Percentiles rank a stretch among this genome's conserved stretches.
Conservation (phyloP, 352 stramenopile genomes). For the Phytophthora constricta region DNA sequence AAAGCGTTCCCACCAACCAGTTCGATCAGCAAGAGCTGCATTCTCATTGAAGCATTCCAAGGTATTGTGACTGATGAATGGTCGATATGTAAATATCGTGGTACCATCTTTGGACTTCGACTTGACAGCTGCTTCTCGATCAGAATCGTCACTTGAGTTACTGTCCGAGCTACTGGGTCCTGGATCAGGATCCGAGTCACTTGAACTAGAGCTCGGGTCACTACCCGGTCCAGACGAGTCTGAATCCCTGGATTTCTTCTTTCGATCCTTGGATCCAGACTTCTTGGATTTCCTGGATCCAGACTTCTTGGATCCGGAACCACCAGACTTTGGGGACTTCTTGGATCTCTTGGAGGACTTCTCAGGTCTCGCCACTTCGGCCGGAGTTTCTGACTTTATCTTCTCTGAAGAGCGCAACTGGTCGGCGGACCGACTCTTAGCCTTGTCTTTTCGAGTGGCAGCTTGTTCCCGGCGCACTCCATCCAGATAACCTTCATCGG, state of each 20-base stretch:
- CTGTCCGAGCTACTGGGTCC: neutral
- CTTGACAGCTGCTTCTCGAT: neutral
- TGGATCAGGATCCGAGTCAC: neutral
- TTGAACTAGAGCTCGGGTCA: neutral
- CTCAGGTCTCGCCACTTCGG: too few species aligned
- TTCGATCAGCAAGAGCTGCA: neutral
- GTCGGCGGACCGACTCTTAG: neutral
- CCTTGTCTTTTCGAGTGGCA: neutral
- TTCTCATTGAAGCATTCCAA: neutral
- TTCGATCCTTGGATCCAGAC: neutral
- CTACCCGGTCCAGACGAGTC: neutral
- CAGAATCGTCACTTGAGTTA: neutral
- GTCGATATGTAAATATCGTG: neutral
- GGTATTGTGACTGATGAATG: conserved; percentile 1
- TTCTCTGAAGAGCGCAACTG: too few species aligned
- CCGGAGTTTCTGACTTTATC: too few species aligned
- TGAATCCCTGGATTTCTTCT: neutral
- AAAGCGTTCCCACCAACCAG: conserved; percentile 3
- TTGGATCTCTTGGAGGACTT: neutral
- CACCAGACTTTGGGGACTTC: too few species aligned
- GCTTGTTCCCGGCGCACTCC: too few species aligned
- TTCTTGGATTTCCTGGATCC: neutral
- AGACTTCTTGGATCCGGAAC: too few species aligned
- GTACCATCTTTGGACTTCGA: neutral
- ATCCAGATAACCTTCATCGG: neutral